These are phyloP conservation scores for Xylariaceae sp. DNA, from an alignment of 2,329 filamentous ascomycete genomes.

Conservation along the genomic window DNA sequence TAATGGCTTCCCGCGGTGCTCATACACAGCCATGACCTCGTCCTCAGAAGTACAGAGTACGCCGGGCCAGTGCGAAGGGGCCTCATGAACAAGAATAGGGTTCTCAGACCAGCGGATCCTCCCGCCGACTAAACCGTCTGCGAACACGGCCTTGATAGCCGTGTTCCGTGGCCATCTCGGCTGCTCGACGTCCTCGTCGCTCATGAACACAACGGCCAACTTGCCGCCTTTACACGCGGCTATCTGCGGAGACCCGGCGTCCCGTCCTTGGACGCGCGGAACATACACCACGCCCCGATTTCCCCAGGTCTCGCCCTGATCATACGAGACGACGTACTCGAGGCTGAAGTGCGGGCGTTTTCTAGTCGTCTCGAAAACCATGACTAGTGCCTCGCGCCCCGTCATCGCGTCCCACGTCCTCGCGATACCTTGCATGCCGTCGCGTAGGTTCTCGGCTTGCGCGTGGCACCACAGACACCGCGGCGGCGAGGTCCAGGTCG, in stretches of 20 bases:
- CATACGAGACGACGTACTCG: constrained; percentile 44
- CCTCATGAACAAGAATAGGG: constrained; percentile 29
- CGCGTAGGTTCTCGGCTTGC: constrained; percentile 36
- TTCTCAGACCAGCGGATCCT: constrained; percentile 35
- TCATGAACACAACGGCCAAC: constrained; percentile 44
- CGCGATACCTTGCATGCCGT: constrained; percentile 45
- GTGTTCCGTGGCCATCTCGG: constrained; percentile 40
- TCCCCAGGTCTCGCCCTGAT: constrained; percentile 40
- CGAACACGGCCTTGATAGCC: constrained; percentile 40
- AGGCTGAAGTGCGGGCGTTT: constrained; percentile 39
- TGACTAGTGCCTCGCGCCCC: constrained; percentile 36
- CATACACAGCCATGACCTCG: constrained; percentile 33
- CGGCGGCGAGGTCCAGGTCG: constrained; percentile 40
- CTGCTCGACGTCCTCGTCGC: constrained; percentile 39
- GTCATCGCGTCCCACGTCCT: constrained; percentile 24
- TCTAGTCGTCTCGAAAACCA: constrained; percentile 45
- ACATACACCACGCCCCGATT: constrained; percentile 40
- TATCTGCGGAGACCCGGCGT: constrained; percentile 45
- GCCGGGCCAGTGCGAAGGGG: constrained; percentile 36
- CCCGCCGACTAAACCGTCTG: constrained; percentile 33
- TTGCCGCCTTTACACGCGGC: constrained; percentile 38
- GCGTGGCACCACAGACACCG: constrained; percentile 38
- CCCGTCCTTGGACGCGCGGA: constrained; percentile 35
- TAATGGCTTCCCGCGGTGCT: constrained; percentile 30
- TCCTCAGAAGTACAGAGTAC: constrained; percentile 30